A percentile compares a stretch with the other conserved stretches of the same genome.
phyloP scores from a whole-genome alignment of 2,329 filamentous ascomycete species.

The Furcasterigmium sp. region DNA sequence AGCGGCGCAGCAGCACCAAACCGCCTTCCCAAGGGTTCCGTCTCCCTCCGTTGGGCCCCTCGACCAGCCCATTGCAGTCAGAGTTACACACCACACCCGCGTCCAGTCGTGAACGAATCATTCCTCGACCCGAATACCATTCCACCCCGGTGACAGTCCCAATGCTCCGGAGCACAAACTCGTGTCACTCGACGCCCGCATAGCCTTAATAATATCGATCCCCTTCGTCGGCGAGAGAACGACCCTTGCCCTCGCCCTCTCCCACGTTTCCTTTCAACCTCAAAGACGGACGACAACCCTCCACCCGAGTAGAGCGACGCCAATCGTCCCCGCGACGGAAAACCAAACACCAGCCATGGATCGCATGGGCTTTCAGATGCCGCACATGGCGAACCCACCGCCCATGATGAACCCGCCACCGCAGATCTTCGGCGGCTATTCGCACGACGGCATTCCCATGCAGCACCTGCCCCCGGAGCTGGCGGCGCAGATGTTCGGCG shows the following conservation, averaged over 20 bases:
- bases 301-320: no score
- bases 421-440: constrained; percentile 63
- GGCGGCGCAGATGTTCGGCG: constrained; percentile 54
- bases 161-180: not conserved
- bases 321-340: no score
- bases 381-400: constrained; percentile 43
- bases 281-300: no score
- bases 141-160: not conserved
- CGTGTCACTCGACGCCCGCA: no score
- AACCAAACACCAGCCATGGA: constrained; percentile 35
- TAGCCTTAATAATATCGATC: constrained; percentile 8
- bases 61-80: no score
- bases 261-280: no score
- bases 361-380: constrained; percentile 54
- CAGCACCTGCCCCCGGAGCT: constrained; percentile 51
- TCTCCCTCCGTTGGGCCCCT: no score
- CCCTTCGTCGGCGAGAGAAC: no score
- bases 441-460: constrained; percentile 54
- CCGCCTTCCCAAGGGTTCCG: no score
- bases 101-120: not conserved
- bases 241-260: no score
- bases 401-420: constrained; percentile 62
- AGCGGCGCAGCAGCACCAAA: no score
- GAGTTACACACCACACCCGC: no score
- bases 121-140: not conserved